phyloP scores from a whole-genome alignment of 2,329 filamentous ascomycete species.

The Pseudogymnoascus sp. region DNA sequence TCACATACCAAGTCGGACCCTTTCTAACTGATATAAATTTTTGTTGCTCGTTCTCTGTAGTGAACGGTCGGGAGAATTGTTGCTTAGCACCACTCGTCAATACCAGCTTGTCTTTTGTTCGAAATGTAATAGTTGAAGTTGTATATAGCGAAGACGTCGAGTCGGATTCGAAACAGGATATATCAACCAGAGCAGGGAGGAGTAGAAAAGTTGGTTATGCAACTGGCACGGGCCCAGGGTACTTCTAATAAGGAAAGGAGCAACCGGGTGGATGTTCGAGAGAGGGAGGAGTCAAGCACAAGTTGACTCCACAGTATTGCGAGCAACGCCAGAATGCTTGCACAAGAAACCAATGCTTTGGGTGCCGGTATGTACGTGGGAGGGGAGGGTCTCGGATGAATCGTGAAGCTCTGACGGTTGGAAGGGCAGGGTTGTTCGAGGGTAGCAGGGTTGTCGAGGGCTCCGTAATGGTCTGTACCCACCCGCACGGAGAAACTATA shows the following conservation, averaged over 20 bases:
- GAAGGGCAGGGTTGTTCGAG: not conserved
- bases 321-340: not conserved
- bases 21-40: not conserved
- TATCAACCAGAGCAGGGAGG: not conserved
- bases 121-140: not conserved
- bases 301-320: not conserved
- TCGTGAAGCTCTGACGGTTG: conserved; percentile 5
- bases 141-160: conserved; percentile 3
- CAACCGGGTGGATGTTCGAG: not conserved
- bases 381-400: conserved; percentile 4
- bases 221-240: conserved; percentile 2
- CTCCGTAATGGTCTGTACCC: not conserved
- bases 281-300: not conserved
- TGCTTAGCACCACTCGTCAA: not conserved
- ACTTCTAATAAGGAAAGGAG: conserved; percentile 6
- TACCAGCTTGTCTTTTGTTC: conserved; percentile 5
- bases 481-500: not conserved
- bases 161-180: conserved; percentile 4
- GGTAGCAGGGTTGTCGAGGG: not conserved
- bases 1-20: conserved; percentile 8
- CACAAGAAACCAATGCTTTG: conserved; percentile 5
- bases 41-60: not conserved
- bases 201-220: not conserved
- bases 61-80: not conserved
- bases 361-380: not conserved